Base-by-base conservation (phyloP, 768 basidiomycete genomes). In the Naganishia randhawae region DNA sequence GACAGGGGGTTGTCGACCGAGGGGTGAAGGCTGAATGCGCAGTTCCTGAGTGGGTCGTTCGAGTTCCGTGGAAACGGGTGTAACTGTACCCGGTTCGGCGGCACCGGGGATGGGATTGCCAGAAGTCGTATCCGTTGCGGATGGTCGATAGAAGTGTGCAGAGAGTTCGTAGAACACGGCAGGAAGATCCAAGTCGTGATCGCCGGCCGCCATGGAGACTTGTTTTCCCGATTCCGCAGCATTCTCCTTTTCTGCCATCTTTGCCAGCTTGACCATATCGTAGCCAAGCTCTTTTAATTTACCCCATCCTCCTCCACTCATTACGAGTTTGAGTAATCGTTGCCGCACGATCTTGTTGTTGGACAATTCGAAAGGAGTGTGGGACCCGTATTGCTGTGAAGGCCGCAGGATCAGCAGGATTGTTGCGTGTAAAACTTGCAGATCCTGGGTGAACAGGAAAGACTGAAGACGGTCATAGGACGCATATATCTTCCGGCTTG, bases 401-500 rank as follows among this genome's bases (percentile, higher is more conserved):
- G 95, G 94, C 35, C 96, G 89, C 32, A 97, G 85, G 55, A 96
- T 83, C 52, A 97, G 85, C 72, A 90, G 89, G 68, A 98, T 83
- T 37, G 92, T 85, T 35, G 90, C 82, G 65, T 91, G 85, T 50
- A 98, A 84, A 50, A 98, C 84, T 75, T 96, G 92, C 69, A 96
- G 83, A 82, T 98, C 95, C 31, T 88, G 88, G 8, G 91, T 90
- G 75, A 86, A 87, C 71, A 98, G 84, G 37, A 99, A 83, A 76
- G 89, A 88, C 80, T 91, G 92, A 71, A 97, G 82, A 69, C 93
- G 90, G 78, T 99, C 96, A 80, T 96, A 99, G 4, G 92, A 95
- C 69, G 86, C 88, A 81, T 89, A 99, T 67, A 93, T 90, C 83
- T 97, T 98, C 75, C 96, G 84, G 78, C 95, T 98, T 45, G 96